Conservation (phyloP, 129 eudicot genomes). For the Apium graveolens region DNA sequence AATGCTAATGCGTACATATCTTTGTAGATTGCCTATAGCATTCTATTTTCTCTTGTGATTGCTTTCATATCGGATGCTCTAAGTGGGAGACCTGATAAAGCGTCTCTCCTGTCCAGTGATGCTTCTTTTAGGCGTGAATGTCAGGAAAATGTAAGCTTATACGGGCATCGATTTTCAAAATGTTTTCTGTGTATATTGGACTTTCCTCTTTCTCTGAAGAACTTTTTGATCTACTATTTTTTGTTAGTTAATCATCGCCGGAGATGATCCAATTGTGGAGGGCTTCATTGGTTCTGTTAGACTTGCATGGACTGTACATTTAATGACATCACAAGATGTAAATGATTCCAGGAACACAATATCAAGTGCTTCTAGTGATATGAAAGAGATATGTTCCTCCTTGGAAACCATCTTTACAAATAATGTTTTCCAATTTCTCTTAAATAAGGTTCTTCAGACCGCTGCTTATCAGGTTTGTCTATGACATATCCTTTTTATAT, state of each 20-base stretch:
- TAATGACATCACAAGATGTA: conserved; percentile 65
- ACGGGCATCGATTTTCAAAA: not conserved
- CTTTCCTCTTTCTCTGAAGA: not conserved
- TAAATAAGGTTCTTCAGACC: conserved; percentile 68
- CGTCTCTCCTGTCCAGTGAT: conserved; percentile 56
- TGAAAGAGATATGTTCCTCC: conserved; percentile 53
- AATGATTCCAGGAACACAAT: conserved; percentile 45
- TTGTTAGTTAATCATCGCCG: conserved; percentile 53
- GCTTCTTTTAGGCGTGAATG: conserved; percentile 71
- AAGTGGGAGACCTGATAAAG: conserved; percentile 60
- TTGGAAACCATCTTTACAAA: conserved; percentile 69
- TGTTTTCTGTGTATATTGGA: not conserved
- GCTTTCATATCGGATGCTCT: conserved; percentile 87
- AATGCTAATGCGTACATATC: conserved; percentile 2
- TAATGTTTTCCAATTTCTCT: conserved; percentile 77
- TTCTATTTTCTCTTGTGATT: conserved; percentile 75
- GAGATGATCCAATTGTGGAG: conserved; percentile 60
- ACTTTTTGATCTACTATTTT: conserved; percentile 17
- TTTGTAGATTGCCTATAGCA: conserved; percentile 72
- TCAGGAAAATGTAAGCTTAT: conserved; percentile 65
- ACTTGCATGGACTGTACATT: conserved; percentile 90
- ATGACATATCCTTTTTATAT: not conserved
- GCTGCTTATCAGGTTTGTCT: conserved; percentile 81
- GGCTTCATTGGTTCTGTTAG: conserved; percentile 82
- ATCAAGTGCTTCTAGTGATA: conserved; percentile 36